These are phyloP conservation scores for Cercospora sesami DNA, from an alignment of 2,329 filamentous ascomycete genomes.

Conservation along the genomic window DNA sequence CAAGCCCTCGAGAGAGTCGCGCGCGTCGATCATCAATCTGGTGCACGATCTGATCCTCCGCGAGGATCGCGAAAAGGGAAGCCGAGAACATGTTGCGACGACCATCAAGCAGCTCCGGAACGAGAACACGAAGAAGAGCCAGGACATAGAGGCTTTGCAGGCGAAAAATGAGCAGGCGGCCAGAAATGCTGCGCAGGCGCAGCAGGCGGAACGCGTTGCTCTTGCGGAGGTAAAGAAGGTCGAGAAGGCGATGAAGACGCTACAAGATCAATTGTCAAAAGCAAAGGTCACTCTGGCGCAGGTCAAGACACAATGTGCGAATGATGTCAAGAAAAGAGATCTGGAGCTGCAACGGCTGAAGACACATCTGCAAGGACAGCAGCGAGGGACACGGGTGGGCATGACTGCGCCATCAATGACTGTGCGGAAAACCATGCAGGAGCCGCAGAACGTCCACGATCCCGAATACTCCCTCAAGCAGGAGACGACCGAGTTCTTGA, in stretches of 20 bases:
- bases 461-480: constrained; percentile 69
- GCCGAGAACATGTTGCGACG: constrained; percentile 77
- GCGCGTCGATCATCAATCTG: constrained; percentile 85
- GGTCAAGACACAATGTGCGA: constrained; percentile 81
- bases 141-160: constrained; percentile 28
- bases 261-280: constrained; percentile 80
- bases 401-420: constrained; percentile 52
- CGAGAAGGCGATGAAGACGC: constrained; percentile 68
- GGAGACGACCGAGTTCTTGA: constrained; percentile 90
- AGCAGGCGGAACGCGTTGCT: constrained; percentile 69
- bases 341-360: constrained; percentile 86
- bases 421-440: constrained; percentile 45
- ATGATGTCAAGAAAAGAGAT: constrained; percentile 87
- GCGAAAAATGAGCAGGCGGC: constrained; percentile 56
- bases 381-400: constrained; percentile 50
- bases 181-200: constrained; percentile 69
- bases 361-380: constrained; percentile 72
- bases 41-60: constrained; percentile 90
- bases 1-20: constrained; percentile 66
- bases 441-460: constrained; percentile 53
- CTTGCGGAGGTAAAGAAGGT: constrained; percentile 81
- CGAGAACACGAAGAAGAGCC: constrained; percentile 70
- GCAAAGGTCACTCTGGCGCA: constrained; percentile 79
- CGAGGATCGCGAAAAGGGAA: constrained; percentile 88
- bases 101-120: constrained; percentile 74